Base-by-base conservation (phyloP, 805 yeast species). In the Limtongia smithiae region DNA sequence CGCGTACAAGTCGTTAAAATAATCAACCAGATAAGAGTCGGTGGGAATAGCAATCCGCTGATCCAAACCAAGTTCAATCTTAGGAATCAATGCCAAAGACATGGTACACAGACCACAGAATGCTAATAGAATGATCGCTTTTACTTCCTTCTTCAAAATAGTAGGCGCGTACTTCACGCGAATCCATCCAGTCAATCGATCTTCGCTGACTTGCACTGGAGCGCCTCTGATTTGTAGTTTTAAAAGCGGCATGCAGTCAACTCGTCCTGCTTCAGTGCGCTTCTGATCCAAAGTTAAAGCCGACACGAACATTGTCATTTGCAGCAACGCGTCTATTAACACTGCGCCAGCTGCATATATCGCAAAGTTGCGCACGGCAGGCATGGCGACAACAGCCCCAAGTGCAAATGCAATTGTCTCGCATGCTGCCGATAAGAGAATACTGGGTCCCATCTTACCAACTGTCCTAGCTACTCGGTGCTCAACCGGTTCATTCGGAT, bases 341-440 rank as follows among this genome's bases (percentile, higher is more conserved):
- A 91, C 82, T 0, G 97, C 91, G 15, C 88, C 84, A 0, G 96
- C 90, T 5, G 95, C 86, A 62, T 87, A 93, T 12, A 85, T 67
- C 0, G 98, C 97, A 72, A 91, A 91, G 66, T 90, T 93, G 55
- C 83, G 76, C 17, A 91, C 97, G 0, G 97, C 97, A 1, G 97
- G 97, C 97, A 93, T 93, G 11, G 82, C 76, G 5, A 93, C 97
- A 3, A 73, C 66, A 0, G 94, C 73, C 0, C 96, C 96, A 36
- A 91, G 69, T 6, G 80, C 67, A 61, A 91, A 89, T 61, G 95
- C 85, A 7, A 80, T 71, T n/a, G 82, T 73, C 61, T 93, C 97
- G 39, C 90, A 79, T 0, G 81, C 58, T 0, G 95, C 80, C 46
- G 95, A 83, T 20, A 87, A 70, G 8, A 87, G 64, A 49, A 94